These are phyloP conservation scores for Lolium perenne DNA, from an alignment of 176 grass and related monocot species.

Conservation along the genomic window DNA sequence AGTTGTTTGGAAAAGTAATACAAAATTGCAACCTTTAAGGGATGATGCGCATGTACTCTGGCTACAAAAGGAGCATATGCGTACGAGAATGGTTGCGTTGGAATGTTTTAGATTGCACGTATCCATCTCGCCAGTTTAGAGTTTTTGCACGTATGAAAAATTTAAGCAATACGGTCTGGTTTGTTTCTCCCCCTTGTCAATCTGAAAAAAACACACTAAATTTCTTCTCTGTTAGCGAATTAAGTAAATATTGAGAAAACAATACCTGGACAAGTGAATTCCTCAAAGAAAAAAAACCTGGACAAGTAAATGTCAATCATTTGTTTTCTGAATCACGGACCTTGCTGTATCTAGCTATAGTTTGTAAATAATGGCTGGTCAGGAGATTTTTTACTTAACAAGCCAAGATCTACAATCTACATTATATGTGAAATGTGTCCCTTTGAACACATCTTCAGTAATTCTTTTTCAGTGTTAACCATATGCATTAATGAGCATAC, in stretches of 20 bases:
- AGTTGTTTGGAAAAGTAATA: background rate
- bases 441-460: slow-evolving; percentile 9
- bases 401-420: background rate
- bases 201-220: background rate
- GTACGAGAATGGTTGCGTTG: background rate
- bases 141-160: background rate
- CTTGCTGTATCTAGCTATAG: background rate
- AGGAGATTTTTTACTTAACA: slow-evolving; percentile 10
- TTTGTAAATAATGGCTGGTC: background rate
- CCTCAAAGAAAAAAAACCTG: too few species aligned
- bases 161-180: background rate
- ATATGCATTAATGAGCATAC: background rate
- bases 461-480: background rate
- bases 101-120: slow-evolving; percentile 4
- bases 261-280: background rate
- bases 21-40: background rate
- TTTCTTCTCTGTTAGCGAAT: background rate
- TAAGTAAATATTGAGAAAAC: background rate
- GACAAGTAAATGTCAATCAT: background rate
- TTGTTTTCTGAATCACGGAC: background rate
- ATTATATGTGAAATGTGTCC: slow-evolving; percentile 9
- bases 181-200: background rate
- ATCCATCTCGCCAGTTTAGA: background rate
- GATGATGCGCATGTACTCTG: background rate
- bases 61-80: background rate